Conservation (phyloP, 768 basidiomycete species). For the Tricholoma bakamatsutake region DNA sequence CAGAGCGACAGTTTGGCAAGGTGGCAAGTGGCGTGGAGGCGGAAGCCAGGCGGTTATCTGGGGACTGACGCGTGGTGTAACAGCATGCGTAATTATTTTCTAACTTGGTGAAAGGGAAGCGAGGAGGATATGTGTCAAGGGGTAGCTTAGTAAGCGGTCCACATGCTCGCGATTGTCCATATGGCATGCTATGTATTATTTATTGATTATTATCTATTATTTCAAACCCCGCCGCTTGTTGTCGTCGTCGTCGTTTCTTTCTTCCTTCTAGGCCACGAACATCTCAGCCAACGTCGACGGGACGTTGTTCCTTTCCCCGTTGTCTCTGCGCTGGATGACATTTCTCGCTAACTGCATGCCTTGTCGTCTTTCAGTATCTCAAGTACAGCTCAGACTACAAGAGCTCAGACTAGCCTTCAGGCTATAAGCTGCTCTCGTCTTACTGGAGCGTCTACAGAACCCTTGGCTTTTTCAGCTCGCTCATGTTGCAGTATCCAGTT, state of each 20-base stretch:
- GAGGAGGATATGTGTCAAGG: too few species aligned
- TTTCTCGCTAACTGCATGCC: constrained; percentile 31
- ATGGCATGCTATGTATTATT: too few species aligned
- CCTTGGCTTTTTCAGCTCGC: constrained; percentile 21
- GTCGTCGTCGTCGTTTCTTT: constrained; percentile 10
- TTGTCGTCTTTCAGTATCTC: constrained; percentile 21
- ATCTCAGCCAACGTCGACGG: constrained; percentile 18
- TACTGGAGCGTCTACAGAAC: constrained; percentile 23
- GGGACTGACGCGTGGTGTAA: too few species aligned
- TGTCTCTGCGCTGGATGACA: constrained; percentile 2
- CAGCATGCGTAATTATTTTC: too few species aligned
- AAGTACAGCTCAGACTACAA: constrained; percentile 41
- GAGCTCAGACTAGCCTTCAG: constrained; percentile 16
- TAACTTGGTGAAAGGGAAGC: too few species aligned
- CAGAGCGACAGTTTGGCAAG: constrained; percentile 28
- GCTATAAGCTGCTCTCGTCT: too few species aligned
- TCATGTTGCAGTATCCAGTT: constrained; percentile 59
- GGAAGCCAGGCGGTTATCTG: constrained; percentile 36
- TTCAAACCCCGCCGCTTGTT: neutral
- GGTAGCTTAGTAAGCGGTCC: too few species aligned
- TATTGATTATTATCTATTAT: neutral
- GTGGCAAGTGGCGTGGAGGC: constrained; percentile 34
- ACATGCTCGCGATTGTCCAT: too few species aligned
- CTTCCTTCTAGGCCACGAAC: constrained; percentile 5
- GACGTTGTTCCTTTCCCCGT: constrained; percentile 20